Base-by-base conservation (phyloP, 305 asterid genomes). In the Fraxinus velutina region DNA sequence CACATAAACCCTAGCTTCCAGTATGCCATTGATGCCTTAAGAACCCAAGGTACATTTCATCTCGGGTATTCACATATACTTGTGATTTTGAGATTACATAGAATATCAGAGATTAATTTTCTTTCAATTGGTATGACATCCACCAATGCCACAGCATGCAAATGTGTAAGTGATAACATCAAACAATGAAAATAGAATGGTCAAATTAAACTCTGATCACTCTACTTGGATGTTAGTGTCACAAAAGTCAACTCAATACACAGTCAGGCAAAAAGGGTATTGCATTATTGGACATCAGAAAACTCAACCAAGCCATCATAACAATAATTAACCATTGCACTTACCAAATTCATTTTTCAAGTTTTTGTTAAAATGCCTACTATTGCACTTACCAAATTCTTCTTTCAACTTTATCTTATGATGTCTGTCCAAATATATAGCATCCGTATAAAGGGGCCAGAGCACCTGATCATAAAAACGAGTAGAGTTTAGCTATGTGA, bases 261-360 rank as follows among this genome's bases (percentile, higher is more conserved):
- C 73, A 62, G 17, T 10, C 17, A 27, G 37, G 34, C 8, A 12
- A 27, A 66, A 66, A 66, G 19, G 37, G 73, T 27, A 66, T 66
- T 66, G 21, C 32, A 66, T 66, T 66, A 66, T 10, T 29, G 37
- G 37, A 15, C 17, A 27, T 12, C 7, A 24, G 37, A 12, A 12
- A 47, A 47, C 19, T 47, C 57, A 13, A 62, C 34, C 73, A 66
- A 27, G 19, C 36, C 17, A 66, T 3, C 3, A 29, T 66, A 66
- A 13, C 19, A 13, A 66, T 27, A 55, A 78, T 10, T 73, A 57
- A 83, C 73, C 60, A 75, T 22, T 71, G 78, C 79, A 70, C 97
- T 87, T 87, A 95, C 98, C 98, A 74, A 90, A 91, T 83, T 91
- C 93, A 85, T 94, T 96, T 86, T 90, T 94, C 90, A 95, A 85